These are phyloP conservation scores for Willaertia magna DNA, from an alignment of 208 protist species.

Conservation along the genomic window DNA sequence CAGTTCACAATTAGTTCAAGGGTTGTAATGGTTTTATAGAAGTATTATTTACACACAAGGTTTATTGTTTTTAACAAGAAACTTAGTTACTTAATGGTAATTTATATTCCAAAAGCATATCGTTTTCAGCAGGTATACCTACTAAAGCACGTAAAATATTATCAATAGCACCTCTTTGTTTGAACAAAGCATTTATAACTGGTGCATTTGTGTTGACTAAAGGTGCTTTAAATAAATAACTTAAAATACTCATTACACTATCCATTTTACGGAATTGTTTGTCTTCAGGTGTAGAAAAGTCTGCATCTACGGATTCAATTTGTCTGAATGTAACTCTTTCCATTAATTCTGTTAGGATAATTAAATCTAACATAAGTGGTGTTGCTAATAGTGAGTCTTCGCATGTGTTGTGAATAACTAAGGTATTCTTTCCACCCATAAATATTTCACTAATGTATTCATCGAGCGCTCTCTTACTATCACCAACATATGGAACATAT, in stretches of 20 bases:
- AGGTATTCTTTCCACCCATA: conserved; percentile 86
- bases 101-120: conserved; percentile 88
- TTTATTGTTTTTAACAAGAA: background rate
- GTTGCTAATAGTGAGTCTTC: conserved; percentile 96
- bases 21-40: too few relatives aligned
- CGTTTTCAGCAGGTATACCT: conserved; percentile 78
- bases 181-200: conserved; percentile 93
- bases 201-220: conserved; percentile 73
- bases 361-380: conserved; percentile 94
- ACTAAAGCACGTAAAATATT: conserved; percentile 88
- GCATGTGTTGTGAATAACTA: conserved; percentile 92
- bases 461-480: conserved; percentile 95
- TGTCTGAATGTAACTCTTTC: conserved; percentile 52
- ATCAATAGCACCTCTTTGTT: conserved; percentile 79
- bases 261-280: conserved; percentile 67
- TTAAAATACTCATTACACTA: conserved; percentile 77
- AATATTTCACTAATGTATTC: conserved; percentile 97
- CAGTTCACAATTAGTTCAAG: too few relatives aligned
- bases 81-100: background rate
- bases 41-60: too few relatives aligned
- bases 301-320: background rate
- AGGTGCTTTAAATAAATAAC: conserved; percentile 92
- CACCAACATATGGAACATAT: conserved; percentile 92
- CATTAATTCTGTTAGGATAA: conserved; percentile 88
- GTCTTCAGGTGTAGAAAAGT: conserved; percentile 26